These are phyloP conservation scores for Ligustrum vulgare DNA, from an alignment of 257 asterid species.

Conservation along the genomic window DNA sequence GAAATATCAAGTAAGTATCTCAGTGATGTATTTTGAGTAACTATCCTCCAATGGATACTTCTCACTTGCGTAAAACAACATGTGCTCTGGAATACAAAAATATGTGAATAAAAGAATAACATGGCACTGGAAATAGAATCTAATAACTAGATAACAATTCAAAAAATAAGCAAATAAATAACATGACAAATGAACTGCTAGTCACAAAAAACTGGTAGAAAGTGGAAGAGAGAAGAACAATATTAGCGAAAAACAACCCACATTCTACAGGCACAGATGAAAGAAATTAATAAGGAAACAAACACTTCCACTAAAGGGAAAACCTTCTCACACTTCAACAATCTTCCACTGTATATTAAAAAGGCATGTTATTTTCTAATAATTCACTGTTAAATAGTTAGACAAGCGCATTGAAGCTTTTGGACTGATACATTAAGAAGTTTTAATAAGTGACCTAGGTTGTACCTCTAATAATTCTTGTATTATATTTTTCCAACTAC, in stretches of 20 bases:
- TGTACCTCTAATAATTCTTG: too few species aligned
- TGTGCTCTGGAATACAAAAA: constrained; percentile 66
- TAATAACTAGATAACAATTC: constrained; percentile 4
- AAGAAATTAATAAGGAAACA: constrained; percentile 20
- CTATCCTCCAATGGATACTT: constrained; percentile 95
- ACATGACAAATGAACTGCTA: not conserved
- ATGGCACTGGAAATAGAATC: constrained; percentile 8
- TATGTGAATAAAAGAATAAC: constrained; percentile 5
- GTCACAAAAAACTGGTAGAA: not conserved
- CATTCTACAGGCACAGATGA: not conserved
- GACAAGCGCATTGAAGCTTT: too few species aligned
- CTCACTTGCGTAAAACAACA: constrained; percentile 97
- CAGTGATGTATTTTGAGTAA: constrained; percentile 83
- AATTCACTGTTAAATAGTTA: too few species aligned
- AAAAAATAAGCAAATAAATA: not conserved
- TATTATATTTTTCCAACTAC: too few species aligned
- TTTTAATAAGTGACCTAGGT: too few species aligned
- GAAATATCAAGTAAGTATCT: constrained; percentile 46
- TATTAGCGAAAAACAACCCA: not conserved
- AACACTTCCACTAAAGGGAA: not conserved
- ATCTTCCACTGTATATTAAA: not conserved
- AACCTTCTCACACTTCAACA: not conserved
- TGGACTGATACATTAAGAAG: too few species aligned
- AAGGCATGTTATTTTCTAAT: too few species aligned
- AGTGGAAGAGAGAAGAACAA: not conserved